Percentiles rank a stretch among this genome's conserved stretches.
Conservation (phyloP, 2,329 filamentous ascomycete species). For the Colletotrichum euphorbiae region DNA sequence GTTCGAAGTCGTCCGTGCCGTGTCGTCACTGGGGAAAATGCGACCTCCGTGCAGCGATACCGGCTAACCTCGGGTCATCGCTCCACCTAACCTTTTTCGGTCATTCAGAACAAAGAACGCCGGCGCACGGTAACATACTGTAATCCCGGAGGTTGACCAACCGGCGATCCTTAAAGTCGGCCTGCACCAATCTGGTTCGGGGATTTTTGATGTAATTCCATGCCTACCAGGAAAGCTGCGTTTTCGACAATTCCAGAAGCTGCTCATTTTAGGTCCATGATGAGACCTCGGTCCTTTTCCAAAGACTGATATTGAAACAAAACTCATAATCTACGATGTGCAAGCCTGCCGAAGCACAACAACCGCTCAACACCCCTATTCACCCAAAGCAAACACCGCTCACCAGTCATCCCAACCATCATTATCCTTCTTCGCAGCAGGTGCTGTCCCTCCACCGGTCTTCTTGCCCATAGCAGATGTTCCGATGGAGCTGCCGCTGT, state of each 20-base stretch:
- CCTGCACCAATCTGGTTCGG: background rate
- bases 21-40: constrained; percentile 39
- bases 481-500: constrained; percentile 63
- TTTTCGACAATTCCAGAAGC: too few relatives aligned
- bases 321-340: constrained; percentile 33
- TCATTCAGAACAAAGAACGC: constrained; percentile 26
- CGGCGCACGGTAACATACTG: constrained; percentile 17
- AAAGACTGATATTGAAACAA: constrained; percentile 24
- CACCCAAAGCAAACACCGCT: constrained; percentile 39
- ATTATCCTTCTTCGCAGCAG: constrained; percentile 58
- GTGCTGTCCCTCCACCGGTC: constrained; percentile 47
- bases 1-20: constrained; percentile 25
- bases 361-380: constrained; percentile 38
- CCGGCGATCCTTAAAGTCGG: background rate
- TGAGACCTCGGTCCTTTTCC: background rate
- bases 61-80: constrained; percentile 58
- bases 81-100: constrained; percentile 38
- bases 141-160: background rate
- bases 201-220: too few relatives aligned
- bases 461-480: constrained; percentile 70
- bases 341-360: constrained; percentile 32
- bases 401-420: constrained; percentile 76
- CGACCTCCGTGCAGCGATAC: constrained; percentile 47
- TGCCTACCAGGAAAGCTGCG: too few relatives aligned
- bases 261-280: too few relatives aligned